Conservation (phyloP, 2,329 filamentous ascomycete genomes). For the Cercospora nicotianae region DNA sequence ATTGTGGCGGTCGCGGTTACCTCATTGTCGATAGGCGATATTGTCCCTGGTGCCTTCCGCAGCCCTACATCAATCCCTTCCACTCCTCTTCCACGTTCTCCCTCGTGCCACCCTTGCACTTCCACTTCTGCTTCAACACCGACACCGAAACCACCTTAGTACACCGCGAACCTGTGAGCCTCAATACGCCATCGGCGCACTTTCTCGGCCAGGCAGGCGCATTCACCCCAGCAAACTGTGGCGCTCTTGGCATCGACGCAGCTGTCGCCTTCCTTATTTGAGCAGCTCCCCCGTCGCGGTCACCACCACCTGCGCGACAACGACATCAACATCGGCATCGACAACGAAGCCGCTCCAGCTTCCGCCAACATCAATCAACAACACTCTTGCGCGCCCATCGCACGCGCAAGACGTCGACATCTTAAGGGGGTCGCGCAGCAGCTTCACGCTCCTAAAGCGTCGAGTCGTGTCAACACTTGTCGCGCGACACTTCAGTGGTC, state of each 20-base stretch:
- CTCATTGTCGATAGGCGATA: not conserved
- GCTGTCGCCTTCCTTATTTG: constrained; percentile 3
- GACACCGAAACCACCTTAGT: not conserved
- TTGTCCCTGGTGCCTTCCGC: constrained; percentile 1
- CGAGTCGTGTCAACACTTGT: not conserved
- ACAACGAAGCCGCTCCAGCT: not conserved
- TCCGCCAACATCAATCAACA: constrained; percentile 11
- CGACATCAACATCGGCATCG: constrained; percentile 9
- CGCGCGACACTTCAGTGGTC: not conserved
- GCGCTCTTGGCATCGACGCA: not conserved
- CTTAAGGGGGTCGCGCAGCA: constrained; percentile 7
- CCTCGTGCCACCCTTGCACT: not conserved
- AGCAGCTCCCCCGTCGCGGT: not conserved
- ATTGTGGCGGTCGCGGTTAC: not conserved
- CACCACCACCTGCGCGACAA: not conserved
- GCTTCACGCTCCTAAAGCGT: not conserved
- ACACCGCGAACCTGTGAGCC: not conserved
- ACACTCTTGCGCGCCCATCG: not conserved
- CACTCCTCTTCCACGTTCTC: not conserved
- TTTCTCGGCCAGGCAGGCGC: not conserved
- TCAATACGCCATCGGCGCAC: not conserved
- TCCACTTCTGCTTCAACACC: not conserved
- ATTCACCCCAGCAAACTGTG: constrained; percentile 2
- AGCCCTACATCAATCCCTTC: not conserved
- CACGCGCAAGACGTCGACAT: constrained; percentile 10